Base-by-base conservation (phyloP, 352 stramenopile genomes). In the Phytophthora constricta region DNA sequence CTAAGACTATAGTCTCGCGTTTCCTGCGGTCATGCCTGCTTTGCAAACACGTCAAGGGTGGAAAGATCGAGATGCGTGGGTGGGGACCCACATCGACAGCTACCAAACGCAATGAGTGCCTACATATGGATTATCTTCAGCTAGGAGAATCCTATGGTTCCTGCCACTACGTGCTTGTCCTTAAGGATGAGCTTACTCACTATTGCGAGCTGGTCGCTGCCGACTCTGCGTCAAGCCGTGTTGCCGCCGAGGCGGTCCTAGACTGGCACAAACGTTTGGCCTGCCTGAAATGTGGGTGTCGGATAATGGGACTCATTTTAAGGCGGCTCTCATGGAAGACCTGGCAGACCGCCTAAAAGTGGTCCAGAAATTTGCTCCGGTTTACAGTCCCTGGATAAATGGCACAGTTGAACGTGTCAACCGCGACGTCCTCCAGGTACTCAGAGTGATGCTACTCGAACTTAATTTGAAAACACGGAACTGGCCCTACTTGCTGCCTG, bases 381-480 rank as follows among this genome's bases (percentile, higher is more conserved):
- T 50, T 9, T 70, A 68, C 39, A 19, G 45, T 0, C 66, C 53
- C 2, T 74, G 61, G 59, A 52, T 74, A 3, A 63, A 67, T 14
- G 47, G 61, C 14, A 62, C 53, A 4, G 45, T 74, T 4, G 60
- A 74, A 27, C 11, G 60, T 4, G 22, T 74, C 14, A 74, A 70
- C 28, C 26, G 61, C 2, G 66, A 70, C 8, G 16, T 70, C 17
- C 26, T 70, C 0, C 60, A 66, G n/a, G 60, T 74, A 0, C 22
- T 61, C 8, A 14, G 53, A 3, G 53, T 55, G 1, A 14, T 65
- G 28, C 41, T 70, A 0, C 47, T 74, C 27, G 60, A 74, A 19
- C 23, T 47, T 7, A 23, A 63, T 2, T 2, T 73, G 9, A 51
- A 58, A 19, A 60, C 49, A 7, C 39, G 34, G 3, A 39, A 52